Base-by-base conservation (phyloP, 2,329 filamentous ascomycete species). In the Pseudogymnoascus sp. region DNA sequence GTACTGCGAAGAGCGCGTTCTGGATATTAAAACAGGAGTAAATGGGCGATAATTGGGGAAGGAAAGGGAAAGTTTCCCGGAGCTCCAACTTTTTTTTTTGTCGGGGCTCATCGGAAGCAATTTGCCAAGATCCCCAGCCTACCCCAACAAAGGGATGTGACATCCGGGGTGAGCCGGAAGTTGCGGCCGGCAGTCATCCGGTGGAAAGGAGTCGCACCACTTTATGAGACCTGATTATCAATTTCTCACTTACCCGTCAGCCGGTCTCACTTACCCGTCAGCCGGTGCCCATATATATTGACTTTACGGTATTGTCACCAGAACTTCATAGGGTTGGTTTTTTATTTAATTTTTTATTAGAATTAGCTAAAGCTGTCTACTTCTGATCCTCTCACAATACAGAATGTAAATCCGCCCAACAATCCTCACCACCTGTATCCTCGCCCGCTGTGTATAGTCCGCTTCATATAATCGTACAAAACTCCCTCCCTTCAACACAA, bases 301-400 rank as follows among this genome's bases (percentile, higher is more conserved):
- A 5, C 38, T 10, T 2, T 3, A 56, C 1, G 14, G 0, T 56
- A 19, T 14, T 33, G n/a, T 33, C 47, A 31, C 26, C 3, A 31
- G 24, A 16, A 33, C 26, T 7, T 19, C 26, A 16, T 26, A 4
- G 19, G 11, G 3, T 33, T 19, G 6, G n/a, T 6, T 33, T 56
- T 56, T 56, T 33, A 19, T 16, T 11, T 16, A n/a, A n/a, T n/a
- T n/a, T n/a, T 56, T 56, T 56, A 33, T 56, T 56, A 33, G 50
- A 33, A 56, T 56, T 56, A 56, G 50, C 50, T 56, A 56, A 56
- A 56, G 29, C 26, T 56, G 7, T 56, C 50, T 56, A 56, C 50
- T 33, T 56, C 50, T 56, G 29, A 56, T 31, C 47, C 47, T 31
- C 47, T 31, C 47, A 53, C 26, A 8, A 33, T 33, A 33, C 50